Base-by-base conservation (phyloP, 2,329 filamentous ascomycete genomes). In the Graphilbum ipis-grandicollis region DNA sequence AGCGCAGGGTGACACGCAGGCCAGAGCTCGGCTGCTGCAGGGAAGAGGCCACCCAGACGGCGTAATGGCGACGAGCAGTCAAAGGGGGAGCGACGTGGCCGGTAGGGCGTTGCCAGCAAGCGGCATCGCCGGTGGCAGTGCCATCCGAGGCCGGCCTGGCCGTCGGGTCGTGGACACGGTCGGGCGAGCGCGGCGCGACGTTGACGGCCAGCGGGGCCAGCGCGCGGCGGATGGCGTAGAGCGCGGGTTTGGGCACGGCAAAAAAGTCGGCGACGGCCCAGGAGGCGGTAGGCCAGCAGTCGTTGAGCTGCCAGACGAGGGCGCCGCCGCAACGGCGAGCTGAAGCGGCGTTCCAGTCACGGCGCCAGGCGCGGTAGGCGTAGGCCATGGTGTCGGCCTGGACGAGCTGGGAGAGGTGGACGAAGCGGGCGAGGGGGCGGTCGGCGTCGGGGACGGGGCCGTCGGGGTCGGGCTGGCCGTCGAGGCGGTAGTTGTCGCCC, bases 231-330 rank as follows among this genome's bases (percentile, higher is more conserved):
- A 57, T 54, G 34, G 55, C 47, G 23, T 58, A 58, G 41, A 47
- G 58, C 2, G 74, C 74, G 4, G 71, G 70, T 52, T 81, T 81
- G 43, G 70, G 74, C 33, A 75, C 65, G 29, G 69, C 62, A 46
- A 68, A 74, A 45, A 53, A 75, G 51, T 79, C 74, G 12, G 75
- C 70, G 29, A 79, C 63, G 0, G 73, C 60, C 75, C 75, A 79
- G 21, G 66, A 72, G 34, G 69, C 72, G 17, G 68, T 71, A 2
- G 74, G 74, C 72, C 73, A 79, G 53, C 71, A 77, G 53, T 80
- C 75, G 46, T 79, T 79, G 36, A 79, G 57, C 55, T 79, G 75
- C 75, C 75, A 79, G 5, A 78, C 70, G 31, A 79, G 54, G 10
- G 70, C 71, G 15, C 75, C 75, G 34, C 71, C 71, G 47, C 75